Conservation (phyloP, 768 basidiomycete species). For the Cantharellus cinnabarinus region DNA sequence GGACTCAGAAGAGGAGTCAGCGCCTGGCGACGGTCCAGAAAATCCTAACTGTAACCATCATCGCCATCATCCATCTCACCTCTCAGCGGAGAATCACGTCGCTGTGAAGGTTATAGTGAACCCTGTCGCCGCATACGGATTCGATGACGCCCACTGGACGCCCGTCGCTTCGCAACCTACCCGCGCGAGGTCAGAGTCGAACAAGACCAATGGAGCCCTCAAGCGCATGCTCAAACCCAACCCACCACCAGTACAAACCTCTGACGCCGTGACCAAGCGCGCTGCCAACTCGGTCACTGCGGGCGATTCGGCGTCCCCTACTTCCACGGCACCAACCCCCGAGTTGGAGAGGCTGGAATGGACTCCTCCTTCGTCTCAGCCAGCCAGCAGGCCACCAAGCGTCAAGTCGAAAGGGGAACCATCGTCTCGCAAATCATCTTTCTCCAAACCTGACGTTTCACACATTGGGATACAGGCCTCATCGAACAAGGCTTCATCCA, state of each 20-base stretch:
- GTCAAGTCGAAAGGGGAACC: not conserved
- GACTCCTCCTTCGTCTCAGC: constrained; percentile 1
- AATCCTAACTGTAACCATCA: not conserved
- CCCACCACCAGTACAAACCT: not conserved
- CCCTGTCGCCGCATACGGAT: not conserved
- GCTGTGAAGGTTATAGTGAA: not conserved
- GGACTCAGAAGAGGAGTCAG: not conserved
- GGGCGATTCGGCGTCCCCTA: not conserved
- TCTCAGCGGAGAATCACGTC: not conserved
- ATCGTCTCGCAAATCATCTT: constrained; percentile 3
- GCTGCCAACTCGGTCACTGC: not conserved
- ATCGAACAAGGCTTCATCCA: constrained; percentile 14
- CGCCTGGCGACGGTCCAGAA: not conserved
- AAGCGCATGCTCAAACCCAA: constrained; percentile 7
- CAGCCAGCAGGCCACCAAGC: not conserved
- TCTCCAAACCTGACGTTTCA: constrained; percentile 1
- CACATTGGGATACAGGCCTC: not conserved
- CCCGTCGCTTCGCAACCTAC: not conserved
- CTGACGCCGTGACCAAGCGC: not conserved
- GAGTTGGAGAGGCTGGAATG: not conserved
- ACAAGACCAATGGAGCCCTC: constrained; percentile 1
- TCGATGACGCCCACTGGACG: too few species aligned
- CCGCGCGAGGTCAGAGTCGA: constrained; percentile 5
- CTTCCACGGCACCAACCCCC: not conserved
- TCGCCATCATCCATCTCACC: not conserved